Conservation (phyloP, 2,329 filamentous ascomycete genomes). For the Akanthomyces lecanii region DNA sequence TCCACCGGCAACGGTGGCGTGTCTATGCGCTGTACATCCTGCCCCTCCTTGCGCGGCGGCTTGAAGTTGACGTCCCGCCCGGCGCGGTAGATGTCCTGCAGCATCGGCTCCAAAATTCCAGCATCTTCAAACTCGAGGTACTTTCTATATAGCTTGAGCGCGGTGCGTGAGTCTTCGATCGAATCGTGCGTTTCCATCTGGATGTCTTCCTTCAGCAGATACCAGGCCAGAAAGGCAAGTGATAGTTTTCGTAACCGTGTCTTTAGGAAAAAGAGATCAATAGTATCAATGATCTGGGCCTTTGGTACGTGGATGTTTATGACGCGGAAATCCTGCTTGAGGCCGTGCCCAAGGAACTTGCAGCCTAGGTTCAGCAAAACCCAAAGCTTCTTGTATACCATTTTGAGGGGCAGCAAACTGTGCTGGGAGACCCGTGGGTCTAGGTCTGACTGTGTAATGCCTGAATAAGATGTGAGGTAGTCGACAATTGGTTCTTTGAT, state of each 20-base stretch:
- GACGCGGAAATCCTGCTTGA: slow-evolving; percentile 94
- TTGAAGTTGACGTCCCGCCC: slow-evolving; percentile 48
- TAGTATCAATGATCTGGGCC: slow-evolving; percentile 88
- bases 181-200: slow-evolving; percentile 90
- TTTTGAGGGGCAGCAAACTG: slow-evolving; percentile 80
- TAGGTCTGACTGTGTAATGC: slow-evolving; percentile 80
- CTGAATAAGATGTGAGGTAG: slow-evolving; percentile 91
- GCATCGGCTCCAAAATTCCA: slow-evolving; percentile 75
- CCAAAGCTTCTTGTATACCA: slow-evolving; percentile 98
- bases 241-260: slow-evolving; percentile 80
- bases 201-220: slow-evolving; percentile 87
- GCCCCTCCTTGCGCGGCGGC: slow-evolving; percentile 45
- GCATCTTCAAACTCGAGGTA: slow-evolving; percentile 86
- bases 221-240: slow-evolving; percentile 87
- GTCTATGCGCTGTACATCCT: slow-evolving; percentile 44
- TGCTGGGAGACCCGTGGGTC: slow-evolving; percentile 74
- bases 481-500: slow-evolving; percentile 90
- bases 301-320: slow-evolving; percentile 96
- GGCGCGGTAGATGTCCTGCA: slow-evolving; percentile 75
- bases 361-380: slow-evolving; percentile 90
- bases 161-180: slow-evolving; percentile 90
- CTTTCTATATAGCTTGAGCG: slow-evolving; percentile 82
- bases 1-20: slow-evolving; percentile 48
- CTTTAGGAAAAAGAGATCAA: slow-evolving; percentile 82
- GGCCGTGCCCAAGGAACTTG: slow-evolving; percentile 87